A percentile compares a stretch with the other conserved stretches of the same genome.
Conservation (phyloP, 2,329 filamentous ascomycete genomes). For the Dichotomopilus funicola region DNA sequence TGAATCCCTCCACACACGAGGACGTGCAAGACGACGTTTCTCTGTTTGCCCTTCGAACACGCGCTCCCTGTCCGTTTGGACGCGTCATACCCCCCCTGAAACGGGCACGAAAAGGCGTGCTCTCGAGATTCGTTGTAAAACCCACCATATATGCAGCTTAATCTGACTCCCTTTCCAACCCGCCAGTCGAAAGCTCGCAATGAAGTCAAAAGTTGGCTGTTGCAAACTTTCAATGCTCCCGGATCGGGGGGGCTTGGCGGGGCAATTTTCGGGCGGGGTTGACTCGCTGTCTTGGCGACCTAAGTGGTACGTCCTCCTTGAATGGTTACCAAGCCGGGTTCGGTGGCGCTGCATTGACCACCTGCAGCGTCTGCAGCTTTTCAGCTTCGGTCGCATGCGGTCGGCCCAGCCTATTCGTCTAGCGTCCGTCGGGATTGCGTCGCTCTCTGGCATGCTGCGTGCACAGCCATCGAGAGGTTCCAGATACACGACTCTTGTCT, state of each 20-base stretch:
- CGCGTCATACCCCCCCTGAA: constrained; percentile 11
- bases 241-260: constrained; percentile 5
- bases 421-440: constrained; percentile 26
- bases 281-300: constrained; percentile 17
- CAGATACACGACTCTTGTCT: constrained; percentile 15
- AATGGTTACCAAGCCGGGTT: constrained; percentile 2
- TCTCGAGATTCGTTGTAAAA: constrained; percentile 1
- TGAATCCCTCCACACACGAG: too few relatives aligned
- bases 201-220: not conserved
- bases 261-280: constrained; percentile 12
- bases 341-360: constrained; percentile 28
- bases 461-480: constrained; percentile 29
- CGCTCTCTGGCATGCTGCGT: constrained; percentile 26
- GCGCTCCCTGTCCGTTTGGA: constrained; percentile 6
- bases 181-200: not conserved
- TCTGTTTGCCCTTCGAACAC: not conserved
- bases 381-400: constrained; percentile 29
- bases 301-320: constrained; percentile 10
- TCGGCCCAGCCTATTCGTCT: constrained; percentile 26
- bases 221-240: not conserved
- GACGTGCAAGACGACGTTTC: too few relatives aligned
- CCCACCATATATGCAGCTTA: not conserved
- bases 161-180: not conserved
- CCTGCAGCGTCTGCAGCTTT: constrained; percentile 31
- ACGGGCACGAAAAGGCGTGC: constrained; percentile 7